Base-by-base conservation (phyloP, 768 basidiomycete genomes). In the Hygrophoropsis aurantiaca region DNA sequence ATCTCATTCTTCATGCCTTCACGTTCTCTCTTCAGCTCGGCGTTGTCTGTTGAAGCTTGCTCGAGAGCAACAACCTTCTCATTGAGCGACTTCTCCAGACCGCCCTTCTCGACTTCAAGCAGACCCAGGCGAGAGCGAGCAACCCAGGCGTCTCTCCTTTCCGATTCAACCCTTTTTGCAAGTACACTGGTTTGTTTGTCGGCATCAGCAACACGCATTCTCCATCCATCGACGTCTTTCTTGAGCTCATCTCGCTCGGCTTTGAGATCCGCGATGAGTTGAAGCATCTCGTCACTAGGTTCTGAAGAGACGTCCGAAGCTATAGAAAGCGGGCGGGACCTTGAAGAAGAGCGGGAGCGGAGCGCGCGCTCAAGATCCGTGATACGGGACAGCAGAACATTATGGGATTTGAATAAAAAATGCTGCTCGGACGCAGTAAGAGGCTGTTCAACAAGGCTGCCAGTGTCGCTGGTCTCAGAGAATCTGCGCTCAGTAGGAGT, bases 191-290 rank as follows among this genome's bases (percentile, higher is more conserved):
- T 67, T 54, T 85, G 84, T 46, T 80, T 83, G 56, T 95, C 90
- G 56, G 90, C 74, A 58, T 88, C 85, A 11, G 73, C 73, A 39
- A 93, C 87, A 19, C 94, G 77, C 26, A 68, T 75, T 51, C 88
- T 77, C 91, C 93, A 95, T 0, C 87, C 88, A 54, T 92, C 87
- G 0, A 93, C 84, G 64, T 97, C 94, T 42, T 83, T 81, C 63
- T 85, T 86, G 42, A 97, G 73, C 49, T 92, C 87, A 58, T 98
- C 94, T 24, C 94, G 75, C 66, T 97, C 94, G 11, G 84, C 77
- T 63, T 93, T 92, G 57, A 91, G 75, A 60, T 90, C 89, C 3
- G 84, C 74, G 44, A 92, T 73, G 30, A 88, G 74, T 54, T 77
- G 75, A 33, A 90, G 68, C 80, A 92, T 84, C 69, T 92, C 91